Percentiles rank a stretch among this genome's conserved stretches.
Evolutionary conservation across 2,329 filamentous ascomycete species (phyloP).

Genomic region (Curvularia lunata): DNA sequence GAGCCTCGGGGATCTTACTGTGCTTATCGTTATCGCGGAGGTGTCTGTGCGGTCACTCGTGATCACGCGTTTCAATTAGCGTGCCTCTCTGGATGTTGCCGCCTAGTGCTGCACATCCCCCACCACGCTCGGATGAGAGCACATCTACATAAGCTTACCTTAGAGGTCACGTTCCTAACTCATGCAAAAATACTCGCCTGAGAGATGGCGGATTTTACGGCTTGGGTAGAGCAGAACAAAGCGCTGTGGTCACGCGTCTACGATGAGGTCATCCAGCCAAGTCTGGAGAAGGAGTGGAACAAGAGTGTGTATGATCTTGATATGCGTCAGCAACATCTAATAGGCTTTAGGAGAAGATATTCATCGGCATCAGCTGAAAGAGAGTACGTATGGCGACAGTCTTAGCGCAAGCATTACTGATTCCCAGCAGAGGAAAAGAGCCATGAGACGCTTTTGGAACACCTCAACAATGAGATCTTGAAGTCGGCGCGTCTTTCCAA

Average conservation of each 20-base stretch:
- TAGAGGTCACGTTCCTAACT: neutral
- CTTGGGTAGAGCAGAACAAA: constrained; percentile 42
- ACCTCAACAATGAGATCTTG: constrained; percentile 35
- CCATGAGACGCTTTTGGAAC: constrained; percentile 32
- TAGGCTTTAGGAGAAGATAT: constrained; percentile 31
- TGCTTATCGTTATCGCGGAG: constrained; percentile 28
- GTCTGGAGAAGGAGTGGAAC: constrained; percentile 43
- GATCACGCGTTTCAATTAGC: constrained; percentile 30
- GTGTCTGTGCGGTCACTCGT: constrained; percentile 26
- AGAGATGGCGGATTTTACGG: constrained; percentile 36
- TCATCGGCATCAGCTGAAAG: constrained; percentile 33
- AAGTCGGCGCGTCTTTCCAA: constrained; percentile 34
- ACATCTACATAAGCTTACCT: neutral
- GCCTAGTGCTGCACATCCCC: constrained; percentile 20
- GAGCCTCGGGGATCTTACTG: constrained; percentile 10
- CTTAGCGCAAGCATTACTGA: constrained; percentile 7
- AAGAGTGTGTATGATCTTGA: constrained; percentile 30
- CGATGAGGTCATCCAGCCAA: constrained; percentile 45
- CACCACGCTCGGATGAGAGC: neutral
- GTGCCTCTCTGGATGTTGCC: constrained; percentile 5
- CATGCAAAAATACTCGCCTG: constrained; percentile 3
- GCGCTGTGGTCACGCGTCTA: constrained; percentile 39
- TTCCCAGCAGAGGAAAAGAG: constrained; percentile 36
- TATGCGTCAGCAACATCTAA: constrained; percentile 11
- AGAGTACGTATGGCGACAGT: constrained; percentile 26